Evolutionary conservation across 768 basidiomycete genomes (phyloP).

Genomic region (Rhizopogon vesiculosus): DNA sequence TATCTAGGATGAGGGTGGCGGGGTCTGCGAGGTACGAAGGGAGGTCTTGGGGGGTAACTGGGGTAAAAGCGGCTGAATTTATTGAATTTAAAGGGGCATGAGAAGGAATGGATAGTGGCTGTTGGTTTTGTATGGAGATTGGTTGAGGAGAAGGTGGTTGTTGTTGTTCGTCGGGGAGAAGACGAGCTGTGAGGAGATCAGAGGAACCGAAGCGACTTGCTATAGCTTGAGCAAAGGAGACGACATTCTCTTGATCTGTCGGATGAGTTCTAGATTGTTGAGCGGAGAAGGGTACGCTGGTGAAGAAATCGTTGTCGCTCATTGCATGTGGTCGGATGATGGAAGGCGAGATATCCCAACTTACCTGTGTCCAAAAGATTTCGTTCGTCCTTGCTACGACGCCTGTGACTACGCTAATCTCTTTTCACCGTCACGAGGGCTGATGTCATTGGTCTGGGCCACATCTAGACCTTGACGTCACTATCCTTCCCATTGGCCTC

Average conservation of each 20-base stretch:
- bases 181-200: constrained; percentile 34
- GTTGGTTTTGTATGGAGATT: constrained; percentile 9
- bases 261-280: background rate
- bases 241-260: constrained; percentile 22
- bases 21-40: constrained; percentile 28
- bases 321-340: background rate
- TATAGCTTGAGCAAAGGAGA: constrained; percentile 53
- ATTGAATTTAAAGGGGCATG: constrained; percentile 21
- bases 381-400: background rate
- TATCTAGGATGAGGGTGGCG: constrained; percentile 71
- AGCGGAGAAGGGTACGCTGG: constrained; percentile 22
- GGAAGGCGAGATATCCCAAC: background rate
- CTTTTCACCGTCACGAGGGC: constrained; percentile 20
- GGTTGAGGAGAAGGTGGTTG: constrained; percentile 10
- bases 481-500: too few relatives aligned
- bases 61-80: constrained; percentile 16
- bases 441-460: constrained; percentile 28
- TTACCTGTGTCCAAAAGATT: too few relatives aligned
- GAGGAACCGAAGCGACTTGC: constrained; percentile 37
- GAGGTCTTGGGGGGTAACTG: constrained; percentile 27
- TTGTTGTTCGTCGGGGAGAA: constrained; percentile 21
- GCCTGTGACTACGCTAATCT: background rate
- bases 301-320: constrained; percentile 37
- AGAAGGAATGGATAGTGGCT: constrained; percentile 28
- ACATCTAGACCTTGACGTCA: constrained; percentile 16